These are phyloP conservation scores for Jamesozyma lodderae DNA, from an alignment of 805 yeast species.

Conservation along the genomic window DNA sequence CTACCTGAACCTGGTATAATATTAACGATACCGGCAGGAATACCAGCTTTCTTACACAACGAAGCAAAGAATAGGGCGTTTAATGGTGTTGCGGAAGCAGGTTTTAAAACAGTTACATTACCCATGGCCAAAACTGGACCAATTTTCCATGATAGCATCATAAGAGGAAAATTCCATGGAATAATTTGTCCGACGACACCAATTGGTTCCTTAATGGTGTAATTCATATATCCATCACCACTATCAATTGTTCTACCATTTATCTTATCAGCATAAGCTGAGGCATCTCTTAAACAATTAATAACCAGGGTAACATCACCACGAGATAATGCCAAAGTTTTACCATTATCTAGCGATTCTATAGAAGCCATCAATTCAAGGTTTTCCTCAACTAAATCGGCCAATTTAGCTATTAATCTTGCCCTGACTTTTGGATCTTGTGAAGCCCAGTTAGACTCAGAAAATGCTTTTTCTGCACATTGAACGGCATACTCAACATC, in stretches of 20 bases:
- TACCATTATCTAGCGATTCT: slow-evolving; percentile 73
- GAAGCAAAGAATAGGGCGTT: slow-evolving; percentile 57
- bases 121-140: slow-evolving; percentile 75
- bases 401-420: slow-evolving; percentile 45
- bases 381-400: slow-evolving; percentile 59
- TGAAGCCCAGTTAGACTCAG: slow-evolving; percentile 45
- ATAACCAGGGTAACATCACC: slow-evolving; percentile 61
- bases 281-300: slow-evolving; percentile 59
- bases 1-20: slow-evolving; percentile 69
- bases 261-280: slow-evolving; percentile 64
- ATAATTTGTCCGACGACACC: slow-evolving; percentile 80
- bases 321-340: slow-evolving; percentile 53
- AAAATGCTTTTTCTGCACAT: slow-evolving; percentile 56
- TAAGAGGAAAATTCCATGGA: slow-evolving; percentile 79
- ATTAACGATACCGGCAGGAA: slow-evolving; percentile 70
- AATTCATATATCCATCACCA: slow-evolving; percentile 54
- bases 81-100: slow-evolving; percentile 72
- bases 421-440: slow-evolving; percentile 51
- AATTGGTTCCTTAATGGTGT: slow-evolving; percentile 63
- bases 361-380: slow-evolving; percentile 56
- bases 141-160: slow-evolving; percentile 73
- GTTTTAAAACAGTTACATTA: slow-evolving; percentile 62
- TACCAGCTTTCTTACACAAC: slow-evolving; percentile 56
- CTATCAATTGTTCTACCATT: slow-evolving; percentile 58
- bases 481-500: slow-evolving; percentile 66